A percentile compares a stretch with the other conserved stretches of the same genome.
These are phyloP conservation scores for Talaromyces sp. DNA, from an alignment of 2,329 filamentous ascomycete genomes.

Conservation along the genomic window DNA sequence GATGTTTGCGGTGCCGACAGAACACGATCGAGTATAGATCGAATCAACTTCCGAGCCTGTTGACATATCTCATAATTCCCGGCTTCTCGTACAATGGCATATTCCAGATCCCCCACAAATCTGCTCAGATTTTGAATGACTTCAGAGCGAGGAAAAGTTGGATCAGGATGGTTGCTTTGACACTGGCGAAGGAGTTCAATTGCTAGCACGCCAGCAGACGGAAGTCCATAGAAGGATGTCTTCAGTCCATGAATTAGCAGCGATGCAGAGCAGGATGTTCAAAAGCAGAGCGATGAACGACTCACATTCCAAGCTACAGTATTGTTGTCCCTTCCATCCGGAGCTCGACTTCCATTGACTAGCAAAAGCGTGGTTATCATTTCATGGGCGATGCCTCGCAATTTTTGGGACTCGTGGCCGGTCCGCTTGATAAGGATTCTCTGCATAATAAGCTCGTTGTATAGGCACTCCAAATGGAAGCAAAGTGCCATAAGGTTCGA, in stretches of 20 bases:
- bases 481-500: neutral
- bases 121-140: slow-evolving; percentile 30
- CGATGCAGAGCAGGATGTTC: neutral
- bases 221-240: slow-evolving; percentile 25
- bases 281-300: neutral
- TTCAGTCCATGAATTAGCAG: neutral
- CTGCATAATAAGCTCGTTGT: slow-evolving; percentile 27
- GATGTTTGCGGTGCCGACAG: slow-evolving; percentile 14
- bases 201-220: slow-evolving; percentile 28
- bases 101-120: slow-evolving; percentile 26
- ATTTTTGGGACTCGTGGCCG: slow-evolving; percentile 21
- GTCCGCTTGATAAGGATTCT: slow-evolving; percentile 23
- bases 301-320: slow-evolving; percentile 21
- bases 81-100: slow-evolving; percentile 22
- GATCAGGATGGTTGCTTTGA: slow-evolving; percentile 15
- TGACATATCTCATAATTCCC: slow-evolving; percentile 27
- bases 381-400: slow-evolving; percentile 24
- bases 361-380: slow-evolving; percentile 24
- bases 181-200: slow-evolving; percentile 26
- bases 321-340: slow-evolving; percentile 17
- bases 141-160: slow-evolving; percentile 25
- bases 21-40: slow-evolving; percentile 24
- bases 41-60: slow-evolving; percentile 24
- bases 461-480: slow-evolving; percentile 25
- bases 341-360: slow-evolving; percentile 18